Percentiles rank a stretch among this genome's conserved stretches.
phyloP scores from a whole-genome alignment of 371 early-diverging fungal genomes.

The Apophysomyces elegans region DNA sequence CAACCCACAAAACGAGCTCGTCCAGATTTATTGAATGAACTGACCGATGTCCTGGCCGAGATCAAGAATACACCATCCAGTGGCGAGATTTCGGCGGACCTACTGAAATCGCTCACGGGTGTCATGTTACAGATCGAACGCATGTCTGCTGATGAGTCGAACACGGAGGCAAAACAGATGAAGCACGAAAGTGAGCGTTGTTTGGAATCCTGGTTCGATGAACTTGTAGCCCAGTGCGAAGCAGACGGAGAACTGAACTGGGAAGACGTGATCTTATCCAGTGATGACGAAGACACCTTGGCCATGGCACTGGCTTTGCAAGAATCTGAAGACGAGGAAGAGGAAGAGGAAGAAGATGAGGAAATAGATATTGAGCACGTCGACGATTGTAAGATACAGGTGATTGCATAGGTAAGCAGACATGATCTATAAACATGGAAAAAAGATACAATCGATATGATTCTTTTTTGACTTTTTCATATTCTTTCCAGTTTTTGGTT shows the following conservation, averaged over 20 bases:
- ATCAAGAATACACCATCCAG: constrained; percentile 36
- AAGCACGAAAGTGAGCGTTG: constrained; percentile 36
- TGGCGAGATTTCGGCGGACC: constrained; percentile 39
- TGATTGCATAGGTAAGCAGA: neutral
- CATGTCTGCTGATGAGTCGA: constrained; percentile 29
- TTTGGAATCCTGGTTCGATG: constrained; percentile 41
- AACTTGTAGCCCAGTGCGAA: constrained; percentile 36
- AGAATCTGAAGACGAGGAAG: constrained; percentile 19
- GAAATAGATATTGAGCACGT: constrained; percentile 7
- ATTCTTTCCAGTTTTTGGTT: too few species aligned
- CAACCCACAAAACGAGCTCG: constrained; percentile 16
- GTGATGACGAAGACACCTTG: constrained; percentile 19
- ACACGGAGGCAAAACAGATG: constrained; percentile 27
- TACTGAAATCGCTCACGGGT: constrained; percentile 33
- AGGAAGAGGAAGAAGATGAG: constrained; percentile 32
- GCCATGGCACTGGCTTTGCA: constrained; percentile 17
- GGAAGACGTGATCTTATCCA: constrained; percentile 1
- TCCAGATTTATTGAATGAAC: constrained; percentile 20
- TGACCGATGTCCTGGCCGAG: constrained; percentile 26
- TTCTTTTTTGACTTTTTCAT: too few species aligned
- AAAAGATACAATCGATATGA: too few species aligned
- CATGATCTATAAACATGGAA: too few species aligned
- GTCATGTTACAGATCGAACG: constrained; percentile 34
- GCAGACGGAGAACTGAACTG: constrained; percentile 27
- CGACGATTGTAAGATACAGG: constrained; percentile 2